Evolutionary conservation across 2,329 filamentous ascomycete genomes (phyloP).

Genomic region (Talaromyces verruculosus): DNA sequence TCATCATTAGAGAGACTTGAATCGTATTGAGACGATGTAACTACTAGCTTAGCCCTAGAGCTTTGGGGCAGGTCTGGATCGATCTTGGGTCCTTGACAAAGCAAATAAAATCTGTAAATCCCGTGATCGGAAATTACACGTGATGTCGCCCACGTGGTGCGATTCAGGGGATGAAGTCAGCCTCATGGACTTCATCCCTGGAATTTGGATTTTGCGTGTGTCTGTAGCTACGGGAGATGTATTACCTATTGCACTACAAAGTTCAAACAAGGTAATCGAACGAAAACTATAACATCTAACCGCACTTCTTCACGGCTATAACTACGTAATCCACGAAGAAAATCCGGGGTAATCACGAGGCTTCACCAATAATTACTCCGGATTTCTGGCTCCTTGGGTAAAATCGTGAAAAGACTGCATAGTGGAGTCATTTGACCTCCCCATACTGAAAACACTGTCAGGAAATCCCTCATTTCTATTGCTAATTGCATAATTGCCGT

Average conservation of each 20-base stretch:
- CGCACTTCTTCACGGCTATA: not conserved
- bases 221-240: too few relatives aligned
- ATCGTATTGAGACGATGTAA: not conserved
- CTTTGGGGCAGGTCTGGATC: not conserved
- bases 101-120: not conserved
- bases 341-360: constrained; percentile 8
- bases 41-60: not conserved
- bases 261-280: not conserved
- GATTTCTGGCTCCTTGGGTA: not conserved
- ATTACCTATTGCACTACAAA: too few relatives aligned
- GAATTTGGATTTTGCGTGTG: too few relatives aligned
- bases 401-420: not conserved
- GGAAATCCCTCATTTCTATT: constrained; percentile 11
- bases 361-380: not conserved
- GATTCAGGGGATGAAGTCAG: not conserved
- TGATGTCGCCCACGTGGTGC: constrained; percentile 2
- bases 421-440: constrained; percentile 1
- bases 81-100: not conserved
- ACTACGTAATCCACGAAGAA: constrained; percentile 8
- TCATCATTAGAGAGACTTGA: not conserved
- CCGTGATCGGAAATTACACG: not conserved
- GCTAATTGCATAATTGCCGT: not conserved
- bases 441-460: not conserved
- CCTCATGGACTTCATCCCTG: not conserved
- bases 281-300: not conserved